Conservation (phyloP, 1,284 basidiomycete genomes). For the Hymenochaete sp. region DNA sequence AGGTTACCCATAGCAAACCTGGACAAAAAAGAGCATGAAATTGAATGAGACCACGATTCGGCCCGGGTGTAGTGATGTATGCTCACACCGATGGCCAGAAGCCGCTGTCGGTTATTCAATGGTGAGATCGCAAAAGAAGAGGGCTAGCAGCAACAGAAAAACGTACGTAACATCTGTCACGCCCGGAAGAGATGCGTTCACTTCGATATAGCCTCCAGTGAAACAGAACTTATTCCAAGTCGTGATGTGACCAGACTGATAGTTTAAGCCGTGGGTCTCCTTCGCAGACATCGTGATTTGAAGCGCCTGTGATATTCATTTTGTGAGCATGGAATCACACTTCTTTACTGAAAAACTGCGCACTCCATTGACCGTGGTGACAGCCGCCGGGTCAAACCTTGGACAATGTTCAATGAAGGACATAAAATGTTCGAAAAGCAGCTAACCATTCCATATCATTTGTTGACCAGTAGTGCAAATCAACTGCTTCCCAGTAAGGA, state of each 20-base stretch:
- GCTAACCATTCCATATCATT: constrained; percentile 35
- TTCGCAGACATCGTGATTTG: constrained; percentile 44
- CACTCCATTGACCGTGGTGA: constrained; percentile 53
- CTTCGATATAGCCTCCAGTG: constrained; percentile 35
- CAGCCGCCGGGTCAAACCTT: constrained; percentile 56
- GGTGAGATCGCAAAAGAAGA: too few relatives aligned
- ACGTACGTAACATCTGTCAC: background rate
- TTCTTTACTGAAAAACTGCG: background rate
- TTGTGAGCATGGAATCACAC: background rate
- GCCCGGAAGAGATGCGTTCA: background rate
- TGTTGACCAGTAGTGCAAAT: constrained; percentile 65
- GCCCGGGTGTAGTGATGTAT: constrained; percentile 20
- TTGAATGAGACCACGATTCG: background rate
- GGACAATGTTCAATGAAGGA: background rate
- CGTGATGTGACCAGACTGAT: constrained; percentile 4
- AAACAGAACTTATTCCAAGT: constrained; percentile 50
- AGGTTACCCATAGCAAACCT: constrained; percentile 56
- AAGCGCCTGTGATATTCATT: constrained; percentile 30
- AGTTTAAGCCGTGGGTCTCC: constrained; percentile 25
- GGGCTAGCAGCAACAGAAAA: background rate
- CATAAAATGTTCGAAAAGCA: background rate
- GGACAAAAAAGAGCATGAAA: background rate
- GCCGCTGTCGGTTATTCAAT: constrained; percentile 24
- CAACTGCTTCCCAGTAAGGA: constrained; percentile 61
- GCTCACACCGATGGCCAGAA: constrained; percentile 38